Conservation (phyloP, 2,329 filamentous ascomycete genomes). For the Monosporascus sp. region DNA sequence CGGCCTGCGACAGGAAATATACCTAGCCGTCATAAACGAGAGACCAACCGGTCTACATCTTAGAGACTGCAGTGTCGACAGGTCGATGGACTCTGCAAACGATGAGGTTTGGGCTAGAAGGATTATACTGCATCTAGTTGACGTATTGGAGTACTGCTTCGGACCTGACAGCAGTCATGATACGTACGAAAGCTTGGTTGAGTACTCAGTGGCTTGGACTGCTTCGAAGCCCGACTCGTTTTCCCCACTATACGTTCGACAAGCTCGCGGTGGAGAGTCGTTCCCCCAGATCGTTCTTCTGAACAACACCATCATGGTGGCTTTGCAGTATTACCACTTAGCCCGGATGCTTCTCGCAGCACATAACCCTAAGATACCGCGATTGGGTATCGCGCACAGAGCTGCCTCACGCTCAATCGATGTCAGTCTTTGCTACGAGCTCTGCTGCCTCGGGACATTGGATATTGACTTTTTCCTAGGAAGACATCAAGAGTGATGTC, state of each 20-base stretch:
- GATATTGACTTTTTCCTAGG: slow-evolving; percentile 5
- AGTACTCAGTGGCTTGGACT: slow-evolving; percentile 18
- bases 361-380: slow-evolving; percentile 19
- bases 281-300: slow-evolving; percentile 22
- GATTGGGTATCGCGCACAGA: slow-evolving; percentile 13
- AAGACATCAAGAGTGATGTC: slow-evolving; percentile 16
- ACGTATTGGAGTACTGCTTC: slow-evolving; percentile 22
- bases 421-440: slow-evolving; percentile 3
- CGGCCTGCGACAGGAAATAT: slow-evolving; percentile 15
- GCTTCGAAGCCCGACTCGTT: slow-evolving; percentile 19
- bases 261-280: neutral
- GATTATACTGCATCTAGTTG: slow-evolving; percentile 18
- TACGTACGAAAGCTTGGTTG: slow-evolving; percentile 13
- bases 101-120: slow-evolving; percentile 14
- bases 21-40: slow-evolving; percentile 15
- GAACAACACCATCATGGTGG: slow-evolving; percentile 17
- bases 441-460: neutral
- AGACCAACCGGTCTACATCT: slow-evolving; percentile 5
- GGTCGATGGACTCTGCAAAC: slow-evolving; percentile 4
- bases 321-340: slow-evolving; percentile 23
- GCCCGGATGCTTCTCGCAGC: slow-evolving; percentile 20
- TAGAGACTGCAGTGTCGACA: neutral
- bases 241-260: slow-evolving; percentile 14
- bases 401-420: slow-evolving; percentile 1
- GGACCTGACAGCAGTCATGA: slow-evolving; percentile 11